Percentiles rank a stretch among this genome's conserved stretches.
Conservation (phyloP, 257 asterid species). For the Lycium barbarum region DNA sequence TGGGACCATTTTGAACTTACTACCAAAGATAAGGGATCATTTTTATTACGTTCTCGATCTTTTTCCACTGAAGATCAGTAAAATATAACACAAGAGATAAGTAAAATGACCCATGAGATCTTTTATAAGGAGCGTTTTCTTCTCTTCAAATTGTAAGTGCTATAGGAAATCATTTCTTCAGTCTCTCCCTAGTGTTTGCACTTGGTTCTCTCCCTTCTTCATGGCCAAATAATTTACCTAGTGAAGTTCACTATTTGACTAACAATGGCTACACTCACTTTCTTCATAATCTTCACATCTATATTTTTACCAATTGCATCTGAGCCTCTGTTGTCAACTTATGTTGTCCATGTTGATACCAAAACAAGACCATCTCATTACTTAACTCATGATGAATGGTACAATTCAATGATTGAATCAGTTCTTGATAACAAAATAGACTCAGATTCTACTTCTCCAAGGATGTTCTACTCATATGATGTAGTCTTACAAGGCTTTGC, state of each 20-base stretch:
- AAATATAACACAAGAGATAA: too few relatives aligned
- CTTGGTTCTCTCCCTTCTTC: background rate
- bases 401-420: constrained; percentile 27
- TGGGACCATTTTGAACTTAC: too few relatives aligned
- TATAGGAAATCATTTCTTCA: too few relatives aligned
- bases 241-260: background rate
- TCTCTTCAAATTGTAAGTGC: too few relatives aligned
- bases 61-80: too few relatives aligned
- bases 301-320: background rate
- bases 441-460: background rate
- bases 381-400: constrained; percentile 27
- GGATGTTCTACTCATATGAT: constrained; percentile 30
- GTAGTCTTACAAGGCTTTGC: constrained; percentile 32
- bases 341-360: constrained; percentile 29
- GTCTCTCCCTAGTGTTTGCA: background rate
- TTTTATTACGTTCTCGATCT: too few relatives aligned
- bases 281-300: background rate
- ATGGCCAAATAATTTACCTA: background rate
- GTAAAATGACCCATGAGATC: too few relatives aligned
- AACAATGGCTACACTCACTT: background rate
- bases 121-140: too few relatives aligned
- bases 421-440: background rate
- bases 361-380: constrained; percentile 25
- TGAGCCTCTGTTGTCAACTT: background rate
- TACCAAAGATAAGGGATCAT: too few relatives aligned